Evolutionary conservation across 2,329 filamentous ascomycete genomes (phyloP).

Genomic region (Talaromyces islandicus): DNA sequence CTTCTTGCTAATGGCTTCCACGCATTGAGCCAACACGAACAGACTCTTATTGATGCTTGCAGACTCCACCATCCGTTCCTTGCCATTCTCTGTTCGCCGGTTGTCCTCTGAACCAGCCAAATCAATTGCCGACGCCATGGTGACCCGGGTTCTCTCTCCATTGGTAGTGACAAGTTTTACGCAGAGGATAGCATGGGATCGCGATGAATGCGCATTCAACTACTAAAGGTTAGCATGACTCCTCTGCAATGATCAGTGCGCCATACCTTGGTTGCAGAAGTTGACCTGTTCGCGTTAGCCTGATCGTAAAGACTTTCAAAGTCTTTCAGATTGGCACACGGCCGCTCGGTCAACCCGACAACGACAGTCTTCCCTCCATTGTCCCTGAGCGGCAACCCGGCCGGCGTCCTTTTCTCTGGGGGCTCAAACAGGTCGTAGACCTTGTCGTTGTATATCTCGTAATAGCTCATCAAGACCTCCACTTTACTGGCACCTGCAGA

Average conservation of each 20-base stretch:
- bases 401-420: conserved; percentile 75
- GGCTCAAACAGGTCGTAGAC: conserved; percentile 87
- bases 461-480: conserved; percentile 76
- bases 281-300: conserved; percentile 83
- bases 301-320: conserved; percentile 88
- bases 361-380: conserved; percentile 83
- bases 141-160: conserved; percentile 62
- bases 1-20: conserved; percentile 82
- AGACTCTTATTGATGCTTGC: conserved; percentile 97
- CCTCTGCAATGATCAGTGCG: not conserved
- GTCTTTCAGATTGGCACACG: conserved; percentile 78
- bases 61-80: conserved; percentile 87
- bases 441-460: conserved; percentile 96
- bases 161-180: conserved; percentile 80
- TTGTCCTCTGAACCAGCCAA: conserved; percentile 95
- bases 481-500: conserved; percentile 64
- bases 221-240: conserved; percentile 24
- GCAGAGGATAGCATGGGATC: conserved; percentile 84
- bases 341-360: conserved; percentile 74
- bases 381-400: conserved; percentile 76
- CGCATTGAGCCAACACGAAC: conserved; percentile 89
- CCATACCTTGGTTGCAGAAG: conserved; percentile 70
- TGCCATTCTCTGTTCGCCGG: conserved; percentile 85
- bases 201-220: conserved; percentile 83
- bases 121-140: conserved; percentile 89